phyloP scores from a whole-genome alignment of 2,329 filamentous ascomycete species.

The Pseudodiploospora longispora region DNA sequence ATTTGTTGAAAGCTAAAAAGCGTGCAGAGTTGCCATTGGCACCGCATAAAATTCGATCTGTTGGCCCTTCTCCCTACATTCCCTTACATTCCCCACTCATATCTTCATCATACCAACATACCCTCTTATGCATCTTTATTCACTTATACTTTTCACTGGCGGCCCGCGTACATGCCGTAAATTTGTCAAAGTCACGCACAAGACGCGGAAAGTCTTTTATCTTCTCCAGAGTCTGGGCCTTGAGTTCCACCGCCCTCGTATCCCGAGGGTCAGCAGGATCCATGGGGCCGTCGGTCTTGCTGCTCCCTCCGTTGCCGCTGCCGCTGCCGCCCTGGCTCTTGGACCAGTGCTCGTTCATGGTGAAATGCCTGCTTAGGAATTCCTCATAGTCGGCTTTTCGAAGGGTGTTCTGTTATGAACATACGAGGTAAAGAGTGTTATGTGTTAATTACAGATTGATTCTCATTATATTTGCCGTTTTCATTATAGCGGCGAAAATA shows the following conservation, averaged over 20 bases:
- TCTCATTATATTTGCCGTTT: too few relatives aligned
- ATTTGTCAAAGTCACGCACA: constrained; percentile 19
- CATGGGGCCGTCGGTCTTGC: constrained; percentile 2
- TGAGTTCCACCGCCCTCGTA: constrained; percentile 13
- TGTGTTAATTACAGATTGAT: too few relatives aligned
- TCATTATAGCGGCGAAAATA: too few relatives aligned
- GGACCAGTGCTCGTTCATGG: constrained; percentile 13
- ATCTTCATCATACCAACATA: too few relatives aligned
- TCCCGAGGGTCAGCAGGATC: constrained; percentile 3
- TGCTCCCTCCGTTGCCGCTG: constrained; percentile 3
- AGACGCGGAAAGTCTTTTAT: constrained; percentile 20
- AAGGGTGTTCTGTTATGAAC: constrained; percentile 13
- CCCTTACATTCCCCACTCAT: neutral
- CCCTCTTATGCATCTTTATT: neutral
- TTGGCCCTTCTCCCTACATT: neutral
- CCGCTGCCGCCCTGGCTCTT: constrained; percentile 2
- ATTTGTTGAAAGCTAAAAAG: too few relatives aligned
- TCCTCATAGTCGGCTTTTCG: constrained; percentile 18
- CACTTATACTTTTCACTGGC: neutral
- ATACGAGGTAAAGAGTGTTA: too few relatives aligned
- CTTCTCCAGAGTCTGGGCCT: constrained; percentile 13
- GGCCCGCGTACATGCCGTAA: constrained; percentile 12
- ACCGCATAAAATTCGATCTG: too few relatives aligned
- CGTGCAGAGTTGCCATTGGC: too few relatives aligned
- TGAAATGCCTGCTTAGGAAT: constrained; percentile 11